phyloP scores from a whole-genome alignment of 345 rosid genomes.

The Salix brachista region DNA sequence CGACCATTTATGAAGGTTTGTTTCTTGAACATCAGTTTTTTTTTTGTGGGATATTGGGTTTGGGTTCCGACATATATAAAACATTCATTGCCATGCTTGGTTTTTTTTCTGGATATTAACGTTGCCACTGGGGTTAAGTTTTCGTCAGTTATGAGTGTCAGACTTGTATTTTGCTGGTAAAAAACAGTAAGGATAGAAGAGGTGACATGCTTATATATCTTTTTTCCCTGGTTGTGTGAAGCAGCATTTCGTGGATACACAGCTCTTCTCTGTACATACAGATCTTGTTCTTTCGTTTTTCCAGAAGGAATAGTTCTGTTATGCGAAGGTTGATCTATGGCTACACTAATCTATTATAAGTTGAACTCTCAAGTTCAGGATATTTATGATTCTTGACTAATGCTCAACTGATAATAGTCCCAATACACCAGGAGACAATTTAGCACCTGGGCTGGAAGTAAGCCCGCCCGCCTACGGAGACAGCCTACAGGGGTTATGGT shows the following conservation, averaged over 20 bases:
- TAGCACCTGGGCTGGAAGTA: not conserved
- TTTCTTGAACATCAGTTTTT: not conserved
- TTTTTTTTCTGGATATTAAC: not conserved
- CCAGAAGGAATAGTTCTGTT: constrained; percentile 68
- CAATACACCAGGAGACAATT: not conserved
- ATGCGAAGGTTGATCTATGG: constrained; percentile 4
- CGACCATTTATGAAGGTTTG: constrained; percentile 87
- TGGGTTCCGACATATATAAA: not conserved
- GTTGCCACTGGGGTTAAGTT: not conserved
- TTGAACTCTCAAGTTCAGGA: constrained; percentile 30
- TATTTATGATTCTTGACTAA: not conserved
- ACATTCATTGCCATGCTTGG: not conserved
- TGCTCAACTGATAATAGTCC: not conserved
- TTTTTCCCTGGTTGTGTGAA: not conserved
- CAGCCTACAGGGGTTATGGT: not conserved
- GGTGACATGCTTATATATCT: not conserved
- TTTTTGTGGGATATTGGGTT: not conserved
- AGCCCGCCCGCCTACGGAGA: not conserved
- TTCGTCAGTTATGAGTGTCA: not conserved
- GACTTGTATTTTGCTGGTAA: not conserved
- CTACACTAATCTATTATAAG: constrained; percentile 15
- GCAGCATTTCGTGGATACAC: constrained; percentile 87
- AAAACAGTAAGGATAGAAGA: not conserved
- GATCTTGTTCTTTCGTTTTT: constrained; percentile 85
- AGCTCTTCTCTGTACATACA: constrained; percentile 93